phyloP scores from a whole-genome alignment of 306 rosid genomes.

The Cicer arietinum region DNA sequence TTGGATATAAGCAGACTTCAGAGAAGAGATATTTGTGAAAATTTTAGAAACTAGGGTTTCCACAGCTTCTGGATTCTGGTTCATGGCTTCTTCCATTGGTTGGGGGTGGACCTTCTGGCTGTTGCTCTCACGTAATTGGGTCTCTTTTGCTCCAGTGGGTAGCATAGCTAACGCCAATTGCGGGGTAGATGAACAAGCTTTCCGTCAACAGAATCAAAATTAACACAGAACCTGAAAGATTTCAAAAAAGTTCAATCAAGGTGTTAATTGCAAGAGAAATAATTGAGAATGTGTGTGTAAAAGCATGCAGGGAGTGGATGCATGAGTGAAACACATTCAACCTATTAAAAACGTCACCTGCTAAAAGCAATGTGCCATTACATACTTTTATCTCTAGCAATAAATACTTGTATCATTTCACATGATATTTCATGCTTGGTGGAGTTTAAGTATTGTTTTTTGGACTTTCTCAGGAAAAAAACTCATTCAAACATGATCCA shows the following conservation, averaged over 20 bases:
- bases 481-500: constrained; percentile 9
- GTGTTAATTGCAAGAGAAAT: constrained; percentile 40
- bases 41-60: constrained; percentile 82
- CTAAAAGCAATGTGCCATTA: constrained; percentile 15
- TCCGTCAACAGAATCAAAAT: constrained; percentile 57
- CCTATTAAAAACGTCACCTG: neutral
- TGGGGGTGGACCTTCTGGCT: constrained; percentile 98
- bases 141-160: constrained; percentile 86
- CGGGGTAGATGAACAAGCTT: constrained; percentile 50
- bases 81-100: constrained; percentile 98
- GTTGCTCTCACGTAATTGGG: constrained; percentile 92
- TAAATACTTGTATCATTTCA: neutral
- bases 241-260: constrained; percentile 48
- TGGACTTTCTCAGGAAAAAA: neutral
- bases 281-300: neutral
- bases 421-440: constrained; percentile 4
- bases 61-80: constrained; percentile 93
- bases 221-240: constrained; percentile 60
- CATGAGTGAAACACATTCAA: constrained; percentile 9
- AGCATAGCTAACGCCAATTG: constrained; percentile 86
- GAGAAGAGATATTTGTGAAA: constrained; percentile 82
- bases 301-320: neutral
- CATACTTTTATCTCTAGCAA: neutral
- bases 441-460: neutral
- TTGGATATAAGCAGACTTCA: constrained; percentile 93